phyloP scores from a whole-genome alignment of 495 filamentous ascomycete genomes.

The Hypoxylon rickii region DNA sequence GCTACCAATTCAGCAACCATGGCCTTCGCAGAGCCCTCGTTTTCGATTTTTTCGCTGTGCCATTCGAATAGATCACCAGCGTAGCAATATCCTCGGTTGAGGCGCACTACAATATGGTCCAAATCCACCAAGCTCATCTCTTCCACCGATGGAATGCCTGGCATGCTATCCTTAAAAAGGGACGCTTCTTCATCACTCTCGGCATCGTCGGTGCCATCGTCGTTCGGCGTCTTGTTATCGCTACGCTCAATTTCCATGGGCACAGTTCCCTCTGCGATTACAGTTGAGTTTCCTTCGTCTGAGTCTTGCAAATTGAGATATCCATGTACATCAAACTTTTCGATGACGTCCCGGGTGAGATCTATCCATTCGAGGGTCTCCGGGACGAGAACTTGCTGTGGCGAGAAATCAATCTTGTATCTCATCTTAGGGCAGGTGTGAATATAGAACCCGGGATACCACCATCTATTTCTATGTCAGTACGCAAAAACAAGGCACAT shows the following conservation, averaged over 20 bases:
- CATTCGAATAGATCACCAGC: slow-evolving; percentile 66
- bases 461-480: slow-evolving; percentile 41
- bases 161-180: slow-evolving; percentile 73
- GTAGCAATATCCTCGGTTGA: slow-evolving; percentile 33
- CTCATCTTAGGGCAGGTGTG: slow-evolving; percentile 58
- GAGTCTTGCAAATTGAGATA: slow-evolving; percentile 72
- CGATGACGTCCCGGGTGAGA: slow-evolving; percentile 67
- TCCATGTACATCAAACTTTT: slow-evolving; percentile 64
- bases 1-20: slow-evolving; percentile 78
- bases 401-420: slow-evolving; percentile 88
- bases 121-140: slow-evolving; percentile 68
- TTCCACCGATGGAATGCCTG: slow-evolving; percentile 70
- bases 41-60: slow-evolving; percentile 55
- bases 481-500: too few relatives aligned
- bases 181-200: slow-evolving; percentile 51
- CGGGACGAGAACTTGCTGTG: slow-evolving; percentile 83
- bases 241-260: slow-evolving; percentile 44
- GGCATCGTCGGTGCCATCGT: slow-evolving; percentile 24
- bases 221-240: slow-evolving; percentile 5
- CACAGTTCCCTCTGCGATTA: slow-evolving; percentile 21
- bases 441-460: slow-evolving; percentile 58
- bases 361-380: slow-evolving; percentile 75
- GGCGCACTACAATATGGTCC: slow-evolving; percentile 53
- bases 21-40: slow-evolving; percentile 52
- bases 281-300: slow-evolving; percentile 39